A percentile compares a stretch with the other conserved stretches of the same genome.
These are phyloP conservation scores for Bryoerythrophyllum caledonicum DNA, from an alignment of 225 moss, liverwort and hornwort genomes.

Conservation along the genomic window DNA sequence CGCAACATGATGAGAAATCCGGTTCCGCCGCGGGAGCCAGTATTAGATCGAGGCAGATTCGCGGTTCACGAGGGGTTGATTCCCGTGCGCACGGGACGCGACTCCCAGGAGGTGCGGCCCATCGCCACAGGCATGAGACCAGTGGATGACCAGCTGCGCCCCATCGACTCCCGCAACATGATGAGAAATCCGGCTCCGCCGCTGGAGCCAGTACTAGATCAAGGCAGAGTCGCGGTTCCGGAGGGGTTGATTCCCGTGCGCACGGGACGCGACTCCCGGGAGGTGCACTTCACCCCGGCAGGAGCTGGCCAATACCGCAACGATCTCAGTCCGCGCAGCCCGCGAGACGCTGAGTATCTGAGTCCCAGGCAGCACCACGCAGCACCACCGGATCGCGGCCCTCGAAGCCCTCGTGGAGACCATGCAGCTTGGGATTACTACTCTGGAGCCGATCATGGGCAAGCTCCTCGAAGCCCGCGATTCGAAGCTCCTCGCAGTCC, in stretches of 20 bases:
- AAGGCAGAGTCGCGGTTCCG: neutral
- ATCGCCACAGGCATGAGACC: neutral
- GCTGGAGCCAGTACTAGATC: neutral
- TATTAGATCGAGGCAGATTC: neutral
- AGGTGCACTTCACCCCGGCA: neutral
- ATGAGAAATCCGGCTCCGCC: neutral
- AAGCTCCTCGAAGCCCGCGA: slow-evolving; percentile 8
- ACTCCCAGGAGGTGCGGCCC: slow-evolving; percentile 7
- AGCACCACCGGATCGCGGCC: slow-evolving; percentile 12
- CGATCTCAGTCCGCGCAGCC: slow-evolving; percentile 15
- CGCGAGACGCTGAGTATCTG: slow-evolving; percentile 8
- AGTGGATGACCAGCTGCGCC: neutral
- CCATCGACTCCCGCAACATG: slow-evolving; percentile 7
- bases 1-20: neutral
- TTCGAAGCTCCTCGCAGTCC: slow-evolving; percentile 20
- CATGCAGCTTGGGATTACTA: neutral
- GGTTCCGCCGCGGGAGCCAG: neutral
- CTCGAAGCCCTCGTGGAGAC: slow-evolving; percentile 8
- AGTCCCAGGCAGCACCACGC: slow-evolving; percentile 17
- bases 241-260: slow-evolving; percentile 16
- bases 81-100: slow-evolving; percentile 17
- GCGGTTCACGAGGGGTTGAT: neutral
- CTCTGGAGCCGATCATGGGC: neutral
- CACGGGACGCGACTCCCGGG: slow-evolving; percentile 13
- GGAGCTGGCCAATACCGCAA: too few species aligned